Evolutionary conservation across 1,284 basidiomycete species (phyloP).

Genomic region (Cryptococcus amylolentus): DNA sequence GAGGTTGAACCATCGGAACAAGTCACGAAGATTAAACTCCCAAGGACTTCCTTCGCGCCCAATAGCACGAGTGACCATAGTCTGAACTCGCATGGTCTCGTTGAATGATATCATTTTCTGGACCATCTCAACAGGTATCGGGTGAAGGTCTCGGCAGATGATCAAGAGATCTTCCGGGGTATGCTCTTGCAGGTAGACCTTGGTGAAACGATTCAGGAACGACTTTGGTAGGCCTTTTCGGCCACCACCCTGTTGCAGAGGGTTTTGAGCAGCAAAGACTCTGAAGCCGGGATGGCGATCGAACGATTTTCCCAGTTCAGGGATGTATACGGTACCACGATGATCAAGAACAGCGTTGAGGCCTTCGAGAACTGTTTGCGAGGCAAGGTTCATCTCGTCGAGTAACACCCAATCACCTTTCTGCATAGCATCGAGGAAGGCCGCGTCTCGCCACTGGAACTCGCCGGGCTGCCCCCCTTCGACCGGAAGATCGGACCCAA

Average conservation of each 20-base stretch:
- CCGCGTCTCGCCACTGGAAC: conserved; percentile 96
- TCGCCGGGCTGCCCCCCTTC: conserved; percentile 88
- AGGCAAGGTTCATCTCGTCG: conserved; percentile 98
- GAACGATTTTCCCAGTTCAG: conserved; percentile 90
- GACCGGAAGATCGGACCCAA: conserved; percentile 93
- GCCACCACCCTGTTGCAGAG: conserved; percentile 91
- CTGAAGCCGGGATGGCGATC: conserved; percentile 84
- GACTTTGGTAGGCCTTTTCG: conserved; percentile 97
- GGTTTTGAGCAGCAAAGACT: conserved; percentile 98
- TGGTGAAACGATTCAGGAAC: conserved; percentile 96
- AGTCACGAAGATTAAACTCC: conserved; percentile 98
- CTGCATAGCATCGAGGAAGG: conserved; percentile 89
- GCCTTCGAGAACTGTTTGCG: conserved; percentile 93
- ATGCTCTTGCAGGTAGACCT: conserved; percentile 90
- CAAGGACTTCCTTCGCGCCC: conserved; percentile 86
- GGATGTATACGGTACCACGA: conserved; percentile 90
- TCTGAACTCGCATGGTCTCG: conserved; percentile 65
- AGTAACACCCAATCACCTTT: conserved; percentile 94
- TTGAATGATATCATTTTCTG: conserved; percentile 84
- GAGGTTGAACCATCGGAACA: conserved; percentile 76
- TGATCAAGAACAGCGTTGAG: conserved; percentile 96
- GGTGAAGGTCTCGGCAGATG: conserved; percentile 75
- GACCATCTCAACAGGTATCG: conserved; percentile 60
- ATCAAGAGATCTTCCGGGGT: conserved; percentile 71
- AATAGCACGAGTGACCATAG: conserved; percentile 65